phyloP scores from a whole-genome alignment of 2,329 filamentous ascomycete species.

The Fusarium cyanostomum region DNA sequence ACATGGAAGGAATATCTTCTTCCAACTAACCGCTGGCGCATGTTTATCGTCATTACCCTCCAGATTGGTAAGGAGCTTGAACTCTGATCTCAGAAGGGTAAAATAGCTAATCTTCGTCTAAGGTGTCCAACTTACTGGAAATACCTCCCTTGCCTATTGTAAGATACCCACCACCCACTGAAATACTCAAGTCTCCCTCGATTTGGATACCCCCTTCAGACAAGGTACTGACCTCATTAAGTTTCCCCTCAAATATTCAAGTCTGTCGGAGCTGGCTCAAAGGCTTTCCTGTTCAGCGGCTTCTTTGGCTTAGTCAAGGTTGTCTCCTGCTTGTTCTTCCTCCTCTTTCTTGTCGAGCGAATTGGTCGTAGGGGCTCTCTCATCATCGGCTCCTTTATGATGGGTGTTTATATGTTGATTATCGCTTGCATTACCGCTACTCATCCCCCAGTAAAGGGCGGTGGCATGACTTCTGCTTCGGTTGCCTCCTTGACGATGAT shows the following conservation, averaged over 20 bases:
- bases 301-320: conserved; percentile 64
- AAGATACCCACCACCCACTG: conserved; percentile 13
- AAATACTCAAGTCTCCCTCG: background rate
- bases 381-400: conserved; percentile 58
- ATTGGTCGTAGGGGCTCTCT: conserved; percentile 59
- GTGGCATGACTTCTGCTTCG: conserved; percentile 49
- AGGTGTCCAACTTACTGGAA: conserved; percentile 58
- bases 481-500: conserved; percentile 61
- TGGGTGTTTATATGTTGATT: conserved; percentile 63
- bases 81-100: background rate
- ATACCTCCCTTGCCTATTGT: conserved; percentile 61
- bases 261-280: conserved; percentile 57
- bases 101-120: background rate
- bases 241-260: conserved; percentile 62
- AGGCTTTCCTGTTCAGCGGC: conserved; percentile 59
- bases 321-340: conserved; percentile 56
- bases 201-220: background rate
- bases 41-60: conserved; percentile 60
- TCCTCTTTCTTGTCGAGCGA: conserved; percentile 59
- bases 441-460: conserved; percentile 50
- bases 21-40: conserved; percentile 57
- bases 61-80: conserved; percentile 51
- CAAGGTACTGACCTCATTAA: conserved; percentile 16
- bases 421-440: conserved; percentile 58
- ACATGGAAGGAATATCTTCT: conserved; percentile 57